A percentile compares a stretch with the other conserved stretches of the same genome.
Evolutionary conservation across 2,329 filamentous ascomycete genomes (phyloP).

Genomic region (Aureobasidium zeae): DNA sequence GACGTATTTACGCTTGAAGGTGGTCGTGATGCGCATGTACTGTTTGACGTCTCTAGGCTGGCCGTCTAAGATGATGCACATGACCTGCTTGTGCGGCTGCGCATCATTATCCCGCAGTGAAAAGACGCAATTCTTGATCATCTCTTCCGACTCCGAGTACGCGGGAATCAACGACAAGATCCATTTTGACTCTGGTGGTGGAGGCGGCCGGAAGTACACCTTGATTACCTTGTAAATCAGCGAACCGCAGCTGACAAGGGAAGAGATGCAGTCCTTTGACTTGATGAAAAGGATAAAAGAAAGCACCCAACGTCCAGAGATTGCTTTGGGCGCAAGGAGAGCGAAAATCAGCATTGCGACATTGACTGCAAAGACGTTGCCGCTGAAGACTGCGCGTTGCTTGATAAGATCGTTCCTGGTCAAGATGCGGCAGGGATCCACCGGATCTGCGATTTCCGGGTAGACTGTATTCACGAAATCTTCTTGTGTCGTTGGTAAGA

Average conservation of each 20-base stretch:
- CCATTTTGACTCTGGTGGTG: conserved; percentile 19
- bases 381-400: conserved; percentile 7
- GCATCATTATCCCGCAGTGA: conserved; percentile 21
- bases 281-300: conserved; percentile 22
- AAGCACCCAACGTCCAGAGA: conserved; percentile 19
- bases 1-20: conserved; percentile 20
- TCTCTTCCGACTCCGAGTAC: conserved; percentile 22
- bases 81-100: conserved; percentile 21
- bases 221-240: conserved; percentile 16
- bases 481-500: background rate
- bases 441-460: conserved; percentile 10
- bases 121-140: conserved; percentile 22
- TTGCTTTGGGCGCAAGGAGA: background rate
- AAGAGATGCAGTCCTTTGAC: conserved; percentile 21
- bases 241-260: conserved; percentile 16
- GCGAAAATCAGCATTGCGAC: conserved; percentile 11
- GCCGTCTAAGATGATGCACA: conserved; percentile 22
- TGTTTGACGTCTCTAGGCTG: conserved; percentile 19
- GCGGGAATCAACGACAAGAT: conserved; percentile 23
- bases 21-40: conserved; percentile 20
- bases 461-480: background rate
- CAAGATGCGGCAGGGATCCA: conserved; percentile 8
- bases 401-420: conserved; percentile 7
- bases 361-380: conserved; percentile 5
- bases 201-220: conserved; percentile 13